Base-by-base conservation (phyloP, 495 filamentous ascomycete genomes). In the Melanomma pulvis-pyrius region DNA sequence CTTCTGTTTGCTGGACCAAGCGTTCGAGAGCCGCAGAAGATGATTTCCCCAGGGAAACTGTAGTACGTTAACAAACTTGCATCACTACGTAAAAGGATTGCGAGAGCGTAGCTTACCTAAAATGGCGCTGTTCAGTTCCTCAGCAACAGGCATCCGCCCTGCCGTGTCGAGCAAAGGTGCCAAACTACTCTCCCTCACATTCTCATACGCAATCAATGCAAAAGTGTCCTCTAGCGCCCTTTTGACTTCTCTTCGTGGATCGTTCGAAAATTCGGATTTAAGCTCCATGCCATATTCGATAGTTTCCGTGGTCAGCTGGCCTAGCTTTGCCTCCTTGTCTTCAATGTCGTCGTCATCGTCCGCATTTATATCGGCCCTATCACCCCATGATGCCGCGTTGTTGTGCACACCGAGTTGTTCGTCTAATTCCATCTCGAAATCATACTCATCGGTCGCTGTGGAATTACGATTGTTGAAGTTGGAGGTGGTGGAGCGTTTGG, bases 111-210 rank as follows among this genome's bases (percentile, higher is more conserved):
- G 56, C 84, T 71, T 83, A 97, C 93, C 89, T 56, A 98, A 77
- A 67, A 98, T 97, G 39, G 92, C 94, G 64, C 91, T 90, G 75
- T 98, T 98, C 66, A 99, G 78, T 78, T 96, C 93, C 79, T 99
- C 94, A 21, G 92, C 92, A 51, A 98, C 91, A 51, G 86, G 83
- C 32, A 89, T 86, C 58, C 94, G 80, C 1, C 90, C 91, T 13
- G 82, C 83, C 15, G 83, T 82, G 71, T 96, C 91, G 59, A 98
- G 77, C 70, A 97, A 78, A 74, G 88, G 88, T n/a, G 88, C 86
- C 61, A 96, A 82, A 26, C 87, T 85, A 30, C 84, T 86, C 70
- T 87, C 84, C 29, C 87, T 82, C 15, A 93, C 91, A 74, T 97
- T 89, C 17, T 83, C 76, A 70, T 97, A 98, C 1, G 93, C 92